A percentile compares a stretch with the other conserved stretches of the same genome.
phyloP scores from a whole-genome alignment of 176 grass and related monocot species.

The Panicum miliaceum region DNA sequence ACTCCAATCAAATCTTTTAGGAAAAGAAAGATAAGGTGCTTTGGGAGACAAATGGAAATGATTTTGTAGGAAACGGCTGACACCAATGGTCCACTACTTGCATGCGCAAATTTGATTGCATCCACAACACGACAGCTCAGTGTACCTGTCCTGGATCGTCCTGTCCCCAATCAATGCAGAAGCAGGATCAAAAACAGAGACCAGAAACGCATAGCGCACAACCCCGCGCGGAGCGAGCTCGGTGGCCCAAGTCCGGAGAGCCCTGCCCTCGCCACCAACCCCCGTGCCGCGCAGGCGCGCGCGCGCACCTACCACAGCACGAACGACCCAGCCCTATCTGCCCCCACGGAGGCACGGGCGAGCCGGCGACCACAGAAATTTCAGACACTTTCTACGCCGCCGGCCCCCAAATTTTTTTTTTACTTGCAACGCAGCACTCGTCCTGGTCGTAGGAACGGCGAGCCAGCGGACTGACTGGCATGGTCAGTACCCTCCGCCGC shows the following conservation, averaged over 20 bases:
- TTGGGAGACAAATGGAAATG: background rate
- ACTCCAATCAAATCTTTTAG: background rate
- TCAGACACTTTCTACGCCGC: constrained; percentile 12
- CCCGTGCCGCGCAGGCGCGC: constrained; percentile 19
- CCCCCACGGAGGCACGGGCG: no score
- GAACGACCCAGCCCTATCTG: constrained; percentile 12
- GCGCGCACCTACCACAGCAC: constrained; percentile 30
- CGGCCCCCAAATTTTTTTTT: background rate
- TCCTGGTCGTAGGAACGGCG: background rate
- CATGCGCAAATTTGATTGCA: background rate
- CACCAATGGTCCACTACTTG: background rate
- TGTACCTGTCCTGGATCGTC: background rate
- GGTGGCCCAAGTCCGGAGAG: background rate
- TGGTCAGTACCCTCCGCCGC: background rate
- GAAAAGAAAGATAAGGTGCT: background rate
- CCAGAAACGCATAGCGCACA: background rate
- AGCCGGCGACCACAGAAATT: background rate
- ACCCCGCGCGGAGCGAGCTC: background rate
- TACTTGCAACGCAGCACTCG: background rate
- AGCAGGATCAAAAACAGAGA: background rate
- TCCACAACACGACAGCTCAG: background rate
- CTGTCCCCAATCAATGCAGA: background rate
- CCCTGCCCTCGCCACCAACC: constrained; percentile 19
- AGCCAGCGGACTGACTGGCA: background rate
- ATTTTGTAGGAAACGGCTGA: background rate